A percentile compares a stretch with the other conserved stretches of the same genome.
Evolutionary conservation across 129 eudicot genomes (phyloP).

Genomic region (Kitagawia praeruptora): DNA sequence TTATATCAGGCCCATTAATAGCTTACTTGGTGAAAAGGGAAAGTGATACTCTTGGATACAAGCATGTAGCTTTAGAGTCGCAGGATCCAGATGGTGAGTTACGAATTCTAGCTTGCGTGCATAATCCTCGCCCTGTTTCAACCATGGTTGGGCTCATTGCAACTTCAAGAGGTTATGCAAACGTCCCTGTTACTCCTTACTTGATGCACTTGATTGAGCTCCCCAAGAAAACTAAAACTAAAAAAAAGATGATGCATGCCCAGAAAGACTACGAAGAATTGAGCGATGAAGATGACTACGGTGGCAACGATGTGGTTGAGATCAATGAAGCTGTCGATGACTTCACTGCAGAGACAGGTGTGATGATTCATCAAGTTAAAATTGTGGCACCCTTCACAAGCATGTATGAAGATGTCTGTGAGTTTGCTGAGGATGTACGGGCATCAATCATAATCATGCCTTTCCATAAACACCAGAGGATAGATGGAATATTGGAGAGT

Average conservation of each 20-base stretch:
- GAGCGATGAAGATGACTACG: slow-evolving; percentile 72
- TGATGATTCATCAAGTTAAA: slow-evolving; percentile 61
- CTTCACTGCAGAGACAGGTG: slow-evolving; percentile 46
- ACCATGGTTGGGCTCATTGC: slow-evolving; percentile 67
- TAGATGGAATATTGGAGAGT: slow-evolving; percentile 79
- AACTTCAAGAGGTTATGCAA: slow-evolving; percentile 50
- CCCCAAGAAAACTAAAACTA: slow-evolving; percentile 52
- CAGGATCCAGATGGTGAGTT: slow-evolving; percentile 71
- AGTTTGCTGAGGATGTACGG: slow-evolving; percentile 59
- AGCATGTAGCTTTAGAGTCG: slow-evolving; percentile 47
- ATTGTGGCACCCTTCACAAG: slow-evolving; percentile 47
- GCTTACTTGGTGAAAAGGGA: slow-evolving; percentile 63
- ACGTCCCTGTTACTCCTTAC: slow-evolving; percentile 64
- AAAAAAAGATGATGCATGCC: slow-evolving; percentile 26
- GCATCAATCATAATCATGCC: slow-evolving; percentile 77
- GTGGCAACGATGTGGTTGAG: slow-evolving; percentile 70
- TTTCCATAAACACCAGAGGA: slow-evolving; percentile 88
- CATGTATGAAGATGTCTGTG: slow-evolving; percentile 72
- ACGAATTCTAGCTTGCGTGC: slow-evolving; percentile 63
- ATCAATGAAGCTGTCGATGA: slow-evolving; percentile 74
- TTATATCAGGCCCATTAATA: slow-evolving; percentile 61
- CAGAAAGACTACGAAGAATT: slow-evolving; percentile 59
- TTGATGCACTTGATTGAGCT: slow-evolving; percentile 78
- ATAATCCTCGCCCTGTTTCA: slow-evolving; percentile 68
- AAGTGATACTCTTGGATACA: slow-evolving; percentile 58